A percentile compares a stretch with the other conserved stretches of the same genome.
Conservation (phyloP, 129 eudicot species). For the Apium graveolens region DNA sequence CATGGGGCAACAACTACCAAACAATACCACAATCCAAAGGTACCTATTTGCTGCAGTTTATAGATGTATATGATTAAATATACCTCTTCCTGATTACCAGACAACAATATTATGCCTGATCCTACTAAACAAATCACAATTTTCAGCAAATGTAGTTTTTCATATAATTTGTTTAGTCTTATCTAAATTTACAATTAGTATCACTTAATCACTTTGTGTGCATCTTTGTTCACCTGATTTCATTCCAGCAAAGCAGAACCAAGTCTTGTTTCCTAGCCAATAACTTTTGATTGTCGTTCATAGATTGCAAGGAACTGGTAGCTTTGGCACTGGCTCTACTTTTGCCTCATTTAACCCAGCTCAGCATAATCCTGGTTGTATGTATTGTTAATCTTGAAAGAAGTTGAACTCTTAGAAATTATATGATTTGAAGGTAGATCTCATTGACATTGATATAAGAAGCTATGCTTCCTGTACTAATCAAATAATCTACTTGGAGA, state of each 20-base stretch:
- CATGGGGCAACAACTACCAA: constrained; percentile 27
- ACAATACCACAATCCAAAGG: constrained; percentile 24
- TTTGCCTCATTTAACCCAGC: constrained; percentile 31
- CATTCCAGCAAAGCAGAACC: not conserved
- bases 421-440: too few species aligned
- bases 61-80: not conserved
- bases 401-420: too few species aligned
- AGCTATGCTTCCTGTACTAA: too few species aligned
- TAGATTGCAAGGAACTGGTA: constrained; percentile 28
- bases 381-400: too few species aligned
- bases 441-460: too few species aligned
- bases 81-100: too few species aligned
- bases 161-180: not conserved
- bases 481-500: too few species aligned
- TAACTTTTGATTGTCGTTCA: not conserved
- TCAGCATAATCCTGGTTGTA: constrained; percentile 8
- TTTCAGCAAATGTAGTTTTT: not conserved
- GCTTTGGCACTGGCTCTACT: constrained; percentile 17
- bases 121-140: not conserved
- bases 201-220: not conserved
- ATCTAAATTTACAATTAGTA: not conserved
- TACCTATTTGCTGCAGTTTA: constrained; percentile 1
- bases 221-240: not conserved
- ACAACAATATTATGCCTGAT: constrained; percentile 6
- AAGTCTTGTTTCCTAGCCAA: not conserved